A percentile compares a stretch with the other conserved stretches of the same genome.
Conservation (phyloP, 1,284 basidiomycete species). For the Kwoniella shivajii region DNA sequence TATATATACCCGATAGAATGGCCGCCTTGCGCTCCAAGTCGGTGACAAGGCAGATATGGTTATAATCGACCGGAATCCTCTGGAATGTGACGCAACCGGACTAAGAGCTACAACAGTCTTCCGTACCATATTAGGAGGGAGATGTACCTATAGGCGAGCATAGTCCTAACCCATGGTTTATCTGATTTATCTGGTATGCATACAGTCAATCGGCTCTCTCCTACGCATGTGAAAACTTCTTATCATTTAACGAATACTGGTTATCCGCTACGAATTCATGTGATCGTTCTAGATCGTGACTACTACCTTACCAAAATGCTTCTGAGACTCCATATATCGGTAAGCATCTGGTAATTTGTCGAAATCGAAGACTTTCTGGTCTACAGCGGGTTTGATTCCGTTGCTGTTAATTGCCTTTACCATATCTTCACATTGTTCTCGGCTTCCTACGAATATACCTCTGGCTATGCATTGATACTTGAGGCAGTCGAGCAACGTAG, state of each 20-base stretch:
- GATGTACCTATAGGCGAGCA: no score
- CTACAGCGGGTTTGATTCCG: conserved; percentile 50
- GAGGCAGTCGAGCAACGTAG: conserved; percentile 10
- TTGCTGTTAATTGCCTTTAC: conserved; percentile 46
- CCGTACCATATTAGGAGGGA: conserved; percentile 42
- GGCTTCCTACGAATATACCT: conserved; percentile 36
- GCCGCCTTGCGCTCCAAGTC: no score
- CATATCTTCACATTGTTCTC: conserved; percentile 53
- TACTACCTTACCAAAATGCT: conserved; percentile 46
- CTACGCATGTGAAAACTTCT: no score
- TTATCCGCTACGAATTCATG: no score
- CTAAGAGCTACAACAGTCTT: conserved; percentile 29
- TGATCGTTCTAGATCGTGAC: conserved; percentile 13
- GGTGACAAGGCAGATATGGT: conserved; percentile 40
- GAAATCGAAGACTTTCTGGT: conserved; percentile 49
- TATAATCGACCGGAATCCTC: conserved; percentile 31
- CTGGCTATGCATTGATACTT: conserved; percentile 17
- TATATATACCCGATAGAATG: no score
- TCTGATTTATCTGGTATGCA: no score
- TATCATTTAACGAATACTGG: no score
- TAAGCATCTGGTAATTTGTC: conserved; percentile 52
- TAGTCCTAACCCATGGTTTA: no score
- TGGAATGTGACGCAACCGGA: conserved; percentile 27
- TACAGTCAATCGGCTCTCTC: not conserved
- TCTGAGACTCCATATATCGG: conserved; percentile 40